Evolutionary conservation across 106 monocot species (phyloP).

Genomic region (Narthecium ossifragum): DNA sequence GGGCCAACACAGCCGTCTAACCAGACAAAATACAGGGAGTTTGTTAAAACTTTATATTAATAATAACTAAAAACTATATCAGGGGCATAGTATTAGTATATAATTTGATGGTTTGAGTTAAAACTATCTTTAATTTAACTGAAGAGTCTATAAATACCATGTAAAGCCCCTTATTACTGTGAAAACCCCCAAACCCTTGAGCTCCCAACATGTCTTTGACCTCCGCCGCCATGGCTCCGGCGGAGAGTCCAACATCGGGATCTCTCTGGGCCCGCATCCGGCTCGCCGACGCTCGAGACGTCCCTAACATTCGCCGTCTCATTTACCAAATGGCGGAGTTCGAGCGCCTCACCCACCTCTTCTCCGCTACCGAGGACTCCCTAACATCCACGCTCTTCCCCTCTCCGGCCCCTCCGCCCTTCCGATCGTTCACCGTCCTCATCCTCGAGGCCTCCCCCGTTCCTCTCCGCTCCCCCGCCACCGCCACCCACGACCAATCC

Average conservation of each 20-base stretch:
- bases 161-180: too few species aligned
- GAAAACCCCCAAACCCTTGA: too few species aligned
- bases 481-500: background rate
- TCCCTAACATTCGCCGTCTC: conserved; percentile 69
- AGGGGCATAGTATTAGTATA: too few species aligned
- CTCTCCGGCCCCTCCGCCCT: conserved; percentile 38
- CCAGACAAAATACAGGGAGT: too few species aligned
- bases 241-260: background rate
- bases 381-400: conserved; percentile 87
- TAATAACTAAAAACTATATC: too few species aligned
- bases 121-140: too few species aligned
- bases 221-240: conserved; percentile 6
- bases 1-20: too few species aligned
- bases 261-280: conserved; percentile 46
- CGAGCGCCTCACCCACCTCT: conserved; percentile 71
- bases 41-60: too few species aligned
- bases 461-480: conserved; percentile 25
- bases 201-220: conserved; percentile 8
- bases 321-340: conserved; percentile 88
- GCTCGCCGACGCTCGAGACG: conserved; percentile 53
- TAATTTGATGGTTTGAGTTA: too few species aligned
- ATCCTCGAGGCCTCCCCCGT: too few species aligned
- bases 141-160: too few species aligned
- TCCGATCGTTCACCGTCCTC: conserved; percentile 88
- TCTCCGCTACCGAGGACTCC: conserved; percentile 74